A percentile compares a stretch with the other conserved stretches of the same genome.
Conservation (phyloP, 2,329 filamentous ascomycete genomes). For the Calonectria hawksworthii region DNA sequence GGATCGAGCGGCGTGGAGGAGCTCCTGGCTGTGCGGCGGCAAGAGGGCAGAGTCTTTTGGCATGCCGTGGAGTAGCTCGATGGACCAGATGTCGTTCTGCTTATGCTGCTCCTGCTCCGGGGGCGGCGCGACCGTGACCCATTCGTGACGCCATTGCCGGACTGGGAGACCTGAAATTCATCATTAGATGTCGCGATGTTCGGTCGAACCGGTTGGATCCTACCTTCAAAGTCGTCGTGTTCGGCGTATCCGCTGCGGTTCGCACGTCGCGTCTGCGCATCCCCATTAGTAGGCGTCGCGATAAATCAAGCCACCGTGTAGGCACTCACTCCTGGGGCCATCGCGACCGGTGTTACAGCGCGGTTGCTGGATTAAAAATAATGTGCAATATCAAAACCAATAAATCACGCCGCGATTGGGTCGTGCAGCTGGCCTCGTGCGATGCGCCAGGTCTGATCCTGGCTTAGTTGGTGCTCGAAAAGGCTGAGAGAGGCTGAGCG, state of each 20-base stretch:
- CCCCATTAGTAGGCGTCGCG: constrained; percentile 37
- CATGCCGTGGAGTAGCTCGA: constrained; percentile 83
- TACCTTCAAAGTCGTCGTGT: constrained; percentile 74
- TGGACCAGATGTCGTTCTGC: constrained; percentile 78
- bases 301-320: constrained; percentile 10
- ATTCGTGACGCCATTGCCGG: constrained; percentile 87
- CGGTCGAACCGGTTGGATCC: constrained; percentile 17
- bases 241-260: constrained; percentile 70
- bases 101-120: constrained; percentile 73
- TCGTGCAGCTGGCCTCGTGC: constrained; percentile 23
- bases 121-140: constrained; percentile 77
- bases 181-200: constrained; percentile 36
- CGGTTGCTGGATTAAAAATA: constrained; percentile 5
- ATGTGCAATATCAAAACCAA: neutral
- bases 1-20: constrained; percentile 85
- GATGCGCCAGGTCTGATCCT: constrained; percentile 26
- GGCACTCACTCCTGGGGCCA: constrained; percentile 58
- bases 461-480: constrained; percentile 32
- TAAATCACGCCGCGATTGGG: constrained; percentile 17
- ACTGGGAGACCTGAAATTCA: constrained; percentile 81
- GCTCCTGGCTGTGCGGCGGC: constrained; percentile 83
- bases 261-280: constrained; percentile 66
- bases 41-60: constrained; percentile 87
- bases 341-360: constrained; percentile 39
- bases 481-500: constrained; percentile 41